These are phyloP conservation scores for Botrytis aclada DNA, from an alignment of 2,329 filamentous ascomycete species.

Conservation along the genomic window DNA sequence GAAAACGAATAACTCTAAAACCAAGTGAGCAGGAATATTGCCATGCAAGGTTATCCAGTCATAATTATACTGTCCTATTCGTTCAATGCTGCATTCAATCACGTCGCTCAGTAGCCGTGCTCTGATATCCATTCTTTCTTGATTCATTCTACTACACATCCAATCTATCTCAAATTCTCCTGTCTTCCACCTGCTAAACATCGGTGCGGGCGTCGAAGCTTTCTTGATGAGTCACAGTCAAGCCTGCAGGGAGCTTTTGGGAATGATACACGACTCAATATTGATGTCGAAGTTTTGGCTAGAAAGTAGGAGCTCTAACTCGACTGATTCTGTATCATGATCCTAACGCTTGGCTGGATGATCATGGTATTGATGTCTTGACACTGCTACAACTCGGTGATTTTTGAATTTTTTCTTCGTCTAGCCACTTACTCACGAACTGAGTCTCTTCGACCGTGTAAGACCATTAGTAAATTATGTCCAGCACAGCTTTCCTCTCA, in stretches of 20 bases:
- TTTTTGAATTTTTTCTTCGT: neutral
- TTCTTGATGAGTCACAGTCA: conserved; percentile 12
- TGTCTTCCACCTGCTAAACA: conserved; percentile 3
- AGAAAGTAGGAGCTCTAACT: neutral
- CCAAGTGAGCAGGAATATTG: neutral
- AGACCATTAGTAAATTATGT: neutral
- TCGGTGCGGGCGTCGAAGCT: conserved; percentile 2
- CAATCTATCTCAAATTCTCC: neutral
- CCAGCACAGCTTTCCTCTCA: neutral
- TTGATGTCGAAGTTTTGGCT: conserved; percentile 8
- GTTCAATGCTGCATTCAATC: neutral
- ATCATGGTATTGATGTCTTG: neutral
- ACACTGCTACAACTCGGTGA: fast-evolving
- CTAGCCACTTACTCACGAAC: neutral
- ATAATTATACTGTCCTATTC: too few species aligned
- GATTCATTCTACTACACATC: neutral
- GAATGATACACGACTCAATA: conserved; percentile 4
- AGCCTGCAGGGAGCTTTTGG: conserved; percentile 14
- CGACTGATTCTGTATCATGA: neutral
- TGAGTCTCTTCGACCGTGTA: too few species aligned
- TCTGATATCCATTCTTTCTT: neutral
- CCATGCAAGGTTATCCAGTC: neutral
- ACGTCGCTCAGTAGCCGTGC: neutral
- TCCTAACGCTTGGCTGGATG: neutral
- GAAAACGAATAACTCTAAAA: neutral